phyloP scores from a whole-genome alignment of 495 filamentous ascomycete genomes.

The Tricharina praecox region DNA sequence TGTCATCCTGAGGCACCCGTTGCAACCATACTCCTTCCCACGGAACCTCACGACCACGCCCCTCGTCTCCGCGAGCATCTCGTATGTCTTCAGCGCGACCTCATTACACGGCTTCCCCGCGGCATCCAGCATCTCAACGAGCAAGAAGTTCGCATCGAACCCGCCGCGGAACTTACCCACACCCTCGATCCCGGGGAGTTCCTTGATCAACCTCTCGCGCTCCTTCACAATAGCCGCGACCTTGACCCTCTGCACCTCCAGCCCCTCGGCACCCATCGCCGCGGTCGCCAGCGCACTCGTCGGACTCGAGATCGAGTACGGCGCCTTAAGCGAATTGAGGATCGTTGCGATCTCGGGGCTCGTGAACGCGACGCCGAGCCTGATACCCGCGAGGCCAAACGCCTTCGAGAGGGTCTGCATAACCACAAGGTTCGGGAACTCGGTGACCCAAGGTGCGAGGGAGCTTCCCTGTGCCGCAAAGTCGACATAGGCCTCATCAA shows the following conservation, averaged over 20 bases:
- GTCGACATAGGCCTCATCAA: constrained; percentile 96
- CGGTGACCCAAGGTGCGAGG: constrained; percentile 80
- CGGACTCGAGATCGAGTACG: constrained; percentile 80
- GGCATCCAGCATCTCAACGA: constrained; percentile 67
- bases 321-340: constrained; percentile 83
- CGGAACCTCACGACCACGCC: constrained; percentile 88
- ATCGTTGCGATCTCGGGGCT: constrained; percentile 42
- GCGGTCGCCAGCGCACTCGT: constrained; percentile 65
- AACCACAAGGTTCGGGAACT: constrained; percentile 92
- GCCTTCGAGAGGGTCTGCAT: constrained; percentile 97
- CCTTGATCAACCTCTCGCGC: constrained; percentile 52
- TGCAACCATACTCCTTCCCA: constrained; percentile 77
- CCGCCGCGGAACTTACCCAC: constrained; percentile 73
- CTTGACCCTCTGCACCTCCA: constrained; percentile 55
- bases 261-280: constrained; percentile 44
- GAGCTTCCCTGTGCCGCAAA: constrained; percentile 65
- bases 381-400: constrained; percentile 85
- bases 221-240: constrained; percentile 52
- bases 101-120: constrained; percentile 60
- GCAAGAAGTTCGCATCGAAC: constrained; percentile 65
- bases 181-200: constrained; percentile 58
- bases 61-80: constrained; percentile 65
- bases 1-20: constrained; percentile 77
- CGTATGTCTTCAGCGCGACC: constrained; percentile 61
- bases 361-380: constrained; percentile 52